A percentile compares a stretch with the other conserved stretches of the same genome.
Conservation (phyloP, 371 early-diverging fungal genomes). For the Mucor sp. region DNA sequence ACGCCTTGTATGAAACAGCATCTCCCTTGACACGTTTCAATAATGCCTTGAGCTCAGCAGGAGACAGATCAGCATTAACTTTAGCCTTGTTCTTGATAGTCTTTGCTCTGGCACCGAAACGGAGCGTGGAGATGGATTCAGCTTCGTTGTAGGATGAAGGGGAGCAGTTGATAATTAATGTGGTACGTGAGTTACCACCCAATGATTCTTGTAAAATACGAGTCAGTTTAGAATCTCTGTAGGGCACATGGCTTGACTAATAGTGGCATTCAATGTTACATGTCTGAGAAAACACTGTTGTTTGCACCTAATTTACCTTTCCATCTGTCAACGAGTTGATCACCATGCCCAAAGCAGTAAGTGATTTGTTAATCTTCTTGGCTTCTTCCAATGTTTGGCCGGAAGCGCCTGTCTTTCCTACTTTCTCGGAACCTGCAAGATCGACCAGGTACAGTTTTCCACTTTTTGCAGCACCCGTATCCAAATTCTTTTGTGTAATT, state of each 20-base stretch:
- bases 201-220: constrained; percentile 98
- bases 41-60: constrained; percentile 90
- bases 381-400: constrained; percentile 99
- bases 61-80: constrained; percentile 92
- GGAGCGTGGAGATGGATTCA: constrained; percentile 95
- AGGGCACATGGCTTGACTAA: constrained; percentile 95
- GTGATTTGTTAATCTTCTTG: constrained; percentile 99
- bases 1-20: constrained; percentile 75
- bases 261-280: neutral
- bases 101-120: constrained; percentile 98
- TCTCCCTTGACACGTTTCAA: constrained; percentile 88
- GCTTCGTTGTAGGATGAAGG: constrained; percentile 96
- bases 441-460: constrained; percentile 97
- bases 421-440: constrained; percentile 99
- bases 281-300: neutral
- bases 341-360: constrained; percentile 95
- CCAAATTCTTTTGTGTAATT: constrained; percentile 90
- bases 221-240: constrained; percentile 98
- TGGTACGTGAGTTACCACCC: constrained; percentile 97
- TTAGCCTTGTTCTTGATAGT: constrained; percentile 98
- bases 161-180: constrained; percentile 96
- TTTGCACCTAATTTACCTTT: constrained; percentile 56
- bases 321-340: constrained; percentile 86
- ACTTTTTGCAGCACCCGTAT: constrained; percentile 86
- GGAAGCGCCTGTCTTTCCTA: constrained; percentile 97